Percentiles rank a stretch among this genome's conserved stretches.
Conservation (phyloP, 2,329 filamentous ascomycete species). For the Diaporthe helianthi region DNA sequence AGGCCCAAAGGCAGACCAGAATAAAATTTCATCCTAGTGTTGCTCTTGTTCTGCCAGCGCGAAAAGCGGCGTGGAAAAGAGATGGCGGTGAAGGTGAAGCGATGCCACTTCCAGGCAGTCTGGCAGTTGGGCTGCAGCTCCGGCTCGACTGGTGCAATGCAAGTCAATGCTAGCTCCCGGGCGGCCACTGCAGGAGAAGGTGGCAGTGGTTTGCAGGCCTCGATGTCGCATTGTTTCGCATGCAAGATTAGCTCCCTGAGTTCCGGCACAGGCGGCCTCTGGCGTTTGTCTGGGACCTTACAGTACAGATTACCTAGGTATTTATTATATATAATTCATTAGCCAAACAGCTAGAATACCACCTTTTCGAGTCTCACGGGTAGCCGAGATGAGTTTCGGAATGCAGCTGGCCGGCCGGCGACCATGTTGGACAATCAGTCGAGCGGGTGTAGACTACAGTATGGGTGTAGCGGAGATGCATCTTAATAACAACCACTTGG, state of each 20-base stretch:
- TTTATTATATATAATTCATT: too few species aligned
- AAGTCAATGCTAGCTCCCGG: conserved; percentile 16
- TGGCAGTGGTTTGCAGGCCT: conserved; percentile 15
- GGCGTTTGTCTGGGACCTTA: background rate
- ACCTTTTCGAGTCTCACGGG: background rate
- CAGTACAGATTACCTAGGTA: too few species aligned
- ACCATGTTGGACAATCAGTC: too few species aligned
- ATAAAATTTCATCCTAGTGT: background rate
- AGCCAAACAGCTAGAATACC: background rate
- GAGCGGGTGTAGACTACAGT: too few species aligned
- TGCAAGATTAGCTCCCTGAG: conserved; percentile 20
- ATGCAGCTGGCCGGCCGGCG: background rate
- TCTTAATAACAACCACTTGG: background rate
- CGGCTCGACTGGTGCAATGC: conserved; percentile 15
- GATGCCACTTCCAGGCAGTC: conserved; percentile 18
- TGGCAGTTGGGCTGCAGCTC: conserved; percentile 13
- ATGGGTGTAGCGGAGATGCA: too few species aligned
- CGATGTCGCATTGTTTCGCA: conserved; percentile 22
- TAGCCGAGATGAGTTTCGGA: conserved; percentile 16
- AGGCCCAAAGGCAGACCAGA: conserved; percentile 7
- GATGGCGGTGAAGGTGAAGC: conserved; percentile 31
- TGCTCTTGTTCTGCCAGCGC: conserved; percentile 27
- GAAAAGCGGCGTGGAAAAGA: conserved; percentile 19
- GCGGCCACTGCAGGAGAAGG: conserved; percentile 17
- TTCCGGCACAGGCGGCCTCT: background rate